Evolutionary conservation across 202 grass and related monocot genomes (phyloP).

Genomic region (Hordeum pubiflorum): DNA sequence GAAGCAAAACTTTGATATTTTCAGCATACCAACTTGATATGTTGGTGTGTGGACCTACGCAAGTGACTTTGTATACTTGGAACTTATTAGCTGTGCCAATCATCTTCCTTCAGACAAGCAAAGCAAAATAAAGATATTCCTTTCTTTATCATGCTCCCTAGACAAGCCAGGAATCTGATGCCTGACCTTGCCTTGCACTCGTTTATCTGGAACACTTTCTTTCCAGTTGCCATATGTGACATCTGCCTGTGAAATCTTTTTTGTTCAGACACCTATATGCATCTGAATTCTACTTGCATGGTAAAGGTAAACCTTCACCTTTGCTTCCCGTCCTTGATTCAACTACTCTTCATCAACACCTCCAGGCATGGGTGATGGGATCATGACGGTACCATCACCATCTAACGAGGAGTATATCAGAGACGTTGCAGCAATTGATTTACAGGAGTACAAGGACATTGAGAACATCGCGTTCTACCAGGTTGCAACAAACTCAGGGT

Average conservation of each 20-base stretch:
- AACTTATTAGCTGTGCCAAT: not conserved
- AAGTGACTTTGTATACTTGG: slow-evolving; percentile 7
- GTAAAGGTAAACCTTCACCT: slow-evolving; percentile 5
- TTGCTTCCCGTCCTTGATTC: slow-evolving; percentile 13
- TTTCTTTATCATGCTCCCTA: slow-evolving; percentile 41
- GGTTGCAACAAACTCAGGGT: slow-evolving; percentile 25
- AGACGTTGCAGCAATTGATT: slow-evolving; percentile 45
- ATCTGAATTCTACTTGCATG: slow-evolving; percentile 20
- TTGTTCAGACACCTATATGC: not conserved
- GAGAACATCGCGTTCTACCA: slow-evolving; percentile 55
- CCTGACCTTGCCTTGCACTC: slow-evolving; percentile 20
- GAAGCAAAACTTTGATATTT: not conserved
- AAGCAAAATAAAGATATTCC: slow-evolving; percentile 33
- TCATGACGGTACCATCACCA: slow-evolving; percentile 6
- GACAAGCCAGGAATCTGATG: slow-evolving; percentile 51
- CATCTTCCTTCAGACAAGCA: slow-evolving; percentile 18
- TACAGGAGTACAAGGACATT: slow-evolving; percentile 33
- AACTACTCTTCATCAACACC: slow-evolving; percentile 14
- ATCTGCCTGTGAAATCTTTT: slow-evolving; percentile 6
- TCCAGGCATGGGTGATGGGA: slow-evolving; percentile 16
- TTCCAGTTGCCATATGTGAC: slow-evolving; percentile 4
- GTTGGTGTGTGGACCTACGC: not conserved
- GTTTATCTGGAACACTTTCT: slow-evolving; percentile 14
- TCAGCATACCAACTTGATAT: not conserved
- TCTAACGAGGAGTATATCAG: slow-evolving; percentile 22